Base-by-base conservation (phyloP, 2,329 filamentous ascomycete species). In the Calonectria ilicicola region DNA sequence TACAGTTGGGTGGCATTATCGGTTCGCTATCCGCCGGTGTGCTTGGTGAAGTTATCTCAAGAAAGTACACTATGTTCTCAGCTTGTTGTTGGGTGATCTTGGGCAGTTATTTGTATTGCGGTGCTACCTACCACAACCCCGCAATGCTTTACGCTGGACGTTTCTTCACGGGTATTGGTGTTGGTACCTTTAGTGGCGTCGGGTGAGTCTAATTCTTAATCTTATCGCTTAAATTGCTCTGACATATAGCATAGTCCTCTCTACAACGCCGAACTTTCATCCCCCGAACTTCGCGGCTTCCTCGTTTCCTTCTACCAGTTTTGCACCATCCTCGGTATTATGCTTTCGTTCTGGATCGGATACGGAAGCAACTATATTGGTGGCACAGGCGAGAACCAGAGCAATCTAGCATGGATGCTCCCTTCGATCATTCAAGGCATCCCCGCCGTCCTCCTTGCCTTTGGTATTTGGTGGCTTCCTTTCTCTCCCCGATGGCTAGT, bases 401-500 rank as follows among this genome's bases (percentile, higher is more conserved):
- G 84, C 70, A 78, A 88, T 79, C 72, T 88, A 70, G 79, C 83
- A 2, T 84, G 84, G 85, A 77, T 85, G 77, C 77, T 91, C 0
- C 87, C 87, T 0, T 85, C 86, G 1, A 84, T 85, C 23, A 83
- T 88, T 15, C 86, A 88, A 74, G 82, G 85, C 0, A 81, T 87
- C 1, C 82, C 85, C 0, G 85, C 85, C 5, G 77, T 77, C 3
- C 68, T 94, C 5, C 89, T 96, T 0, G 91, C 92, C 29, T 80
- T 89, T 9, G 93, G 93, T 42, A 95, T 95, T 88, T 82, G 93
- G 64, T 95, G 94, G 83, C 94, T 96, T 91, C 94, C 94, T 0
- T 95, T 94, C 82, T 93, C 91, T 0, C 94, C 94, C 0, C 88
- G 94, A 72, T 96, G 93, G 93, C 88, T 96, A 2, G 86, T 94